phyloP scores from a whole-genome alignment of 305 asterid genomes.

The Striga hermonthica region DNA sequence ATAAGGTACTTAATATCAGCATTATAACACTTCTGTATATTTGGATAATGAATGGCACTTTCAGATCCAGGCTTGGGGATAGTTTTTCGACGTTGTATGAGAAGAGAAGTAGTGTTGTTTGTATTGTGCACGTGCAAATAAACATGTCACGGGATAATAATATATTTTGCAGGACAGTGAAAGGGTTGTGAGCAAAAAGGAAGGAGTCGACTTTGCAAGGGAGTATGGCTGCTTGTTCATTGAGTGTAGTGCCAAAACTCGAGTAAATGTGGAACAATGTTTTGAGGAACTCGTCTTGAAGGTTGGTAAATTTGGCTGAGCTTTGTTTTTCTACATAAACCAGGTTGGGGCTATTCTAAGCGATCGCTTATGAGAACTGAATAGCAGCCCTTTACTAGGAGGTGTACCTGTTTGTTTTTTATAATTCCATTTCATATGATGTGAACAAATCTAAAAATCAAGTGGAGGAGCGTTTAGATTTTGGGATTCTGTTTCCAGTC shows the following conservation, averaged over 20 bases:
- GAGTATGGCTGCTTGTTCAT: constrained; percentile 91
- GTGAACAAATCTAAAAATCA: too few relatives aligned
- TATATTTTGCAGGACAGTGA: constrained; percentile 61
- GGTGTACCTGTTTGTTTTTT: too few relatives aligned
- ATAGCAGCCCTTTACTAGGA: too few relatives aligned
- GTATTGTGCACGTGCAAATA: neutral
- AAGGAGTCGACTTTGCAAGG: constrained; percentile 89
- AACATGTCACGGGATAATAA: neutral
- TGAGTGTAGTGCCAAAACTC: constrained; percentile 96
- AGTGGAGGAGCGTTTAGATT: too few relatives aligned
- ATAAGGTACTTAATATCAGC: constrained; percentile 32
- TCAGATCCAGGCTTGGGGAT: neutral
- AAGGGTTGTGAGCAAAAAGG: constrained; percentile 85
- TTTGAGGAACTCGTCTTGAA: constrained; percentile 91
- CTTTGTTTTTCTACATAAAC: constrained; percentile 5
- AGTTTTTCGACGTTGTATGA: neutral
- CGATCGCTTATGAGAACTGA: too few relatives aligned
- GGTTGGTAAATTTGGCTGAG: constrained; percentile 39
- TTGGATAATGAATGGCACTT: neutral
- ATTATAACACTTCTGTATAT: neutral
- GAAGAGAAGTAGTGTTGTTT: too few relatives aligned
- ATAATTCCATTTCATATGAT: too few relatives aligned
- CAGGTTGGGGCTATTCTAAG: too few relatives aligned
- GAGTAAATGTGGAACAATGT: constrained; percentile 89
- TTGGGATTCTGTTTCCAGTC: too few relatives aligned